These are phyloP conservation scores for Arthrinium puccinioides DNA, from an alignment of 2,329 filamentous ascomycete species.

Conservation along the genomic window DNA sequence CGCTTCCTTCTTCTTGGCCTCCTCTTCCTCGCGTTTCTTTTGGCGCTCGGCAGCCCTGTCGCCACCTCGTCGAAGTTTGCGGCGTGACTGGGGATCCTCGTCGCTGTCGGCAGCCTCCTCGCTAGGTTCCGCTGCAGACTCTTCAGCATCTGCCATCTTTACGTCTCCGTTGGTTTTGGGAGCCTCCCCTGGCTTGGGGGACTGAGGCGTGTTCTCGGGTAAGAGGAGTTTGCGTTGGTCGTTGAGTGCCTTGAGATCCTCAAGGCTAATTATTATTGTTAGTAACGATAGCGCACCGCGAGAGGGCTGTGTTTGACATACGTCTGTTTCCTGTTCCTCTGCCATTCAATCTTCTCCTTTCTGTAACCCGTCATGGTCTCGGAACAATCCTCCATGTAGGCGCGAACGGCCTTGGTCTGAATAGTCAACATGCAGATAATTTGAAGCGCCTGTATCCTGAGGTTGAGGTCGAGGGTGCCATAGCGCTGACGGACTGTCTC, in stretches of 20 bases:
- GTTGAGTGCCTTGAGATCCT: slow-evolving; percentile 64
- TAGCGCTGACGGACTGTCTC: slow-evolving; percentile 71
- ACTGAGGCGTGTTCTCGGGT: slow-evolving; percentile 64
- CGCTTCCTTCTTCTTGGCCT: slow-evolving; percentile 62
- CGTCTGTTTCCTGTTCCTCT: slow-evolving; percentile 66
- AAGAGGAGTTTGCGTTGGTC: slow-evolving; percentile 66
- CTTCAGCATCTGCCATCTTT: slow-evolving; percentile 58
- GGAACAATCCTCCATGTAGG: slow-evolving; percentile 85
- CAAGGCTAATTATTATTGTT: slow-evolving; percentile 44
- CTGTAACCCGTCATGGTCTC: slow-evolving; percentile 91
- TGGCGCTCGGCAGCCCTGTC: slow-evolving; percentile 67
- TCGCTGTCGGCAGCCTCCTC: slow-evolving; percentile 62
- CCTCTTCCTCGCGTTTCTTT: slow-evolving; percentile 69
- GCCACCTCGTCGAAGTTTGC: slow-evolving; percentile 51
- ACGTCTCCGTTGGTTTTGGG: slow-evolving; percentile 47
- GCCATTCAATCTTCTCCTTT: slow-evolving; percentile 92
- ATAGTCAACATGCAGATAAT: slow-evolving; percentile 80
- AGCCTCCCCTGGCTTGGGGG: slow-evolving; percentile 41
- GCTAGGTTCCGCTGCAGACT: slow-evolving; percentile 50
- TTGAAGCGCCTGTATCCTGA: slow-evolving; percentile 72
- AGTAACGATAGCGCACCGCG: slow-evolving; percentile 17
- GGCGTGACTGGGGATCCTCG: slow-evolving; percentile 51
- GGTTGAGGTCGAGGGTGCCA: slow-evolving; percentile 70
- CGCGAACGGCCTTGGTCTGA: slow-evolving; percentile 78
- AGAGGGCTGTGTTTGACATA: slow-evolving; percentile 37